phyloP scores from a whole-genome alignment of 2,329 filamentous ascomycete species.

The Trichoderma guizhouense region DNA sequence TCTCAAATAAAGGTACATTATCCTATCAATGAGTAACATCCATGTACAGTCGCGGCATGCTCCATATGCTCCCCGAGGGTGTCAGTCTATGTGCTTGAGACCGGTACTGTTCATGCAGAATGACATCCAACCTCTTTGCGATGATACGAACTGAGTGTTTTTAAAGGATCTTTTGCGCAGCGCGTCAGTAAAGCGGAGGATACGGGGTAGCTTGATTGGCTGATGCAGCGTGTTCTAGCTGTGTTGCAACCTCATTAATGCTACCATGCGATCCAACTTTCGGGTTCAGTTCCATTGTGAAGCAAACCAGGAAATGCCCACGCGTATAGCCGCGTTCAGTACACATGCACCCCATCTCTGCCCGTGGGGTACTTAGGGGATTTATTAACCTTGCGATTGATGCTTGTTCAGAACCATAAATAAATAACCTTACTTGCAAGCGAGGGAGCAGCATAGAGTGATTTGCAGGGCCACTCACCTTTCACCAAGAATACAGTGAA shows the following conservation, averaged over 20 bases:
- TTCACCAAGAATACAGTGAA: neutral
- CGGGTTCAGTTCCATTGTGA: neutral
- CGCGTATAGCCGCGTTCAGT: neutral
- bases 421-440: conserved; percentile 9
- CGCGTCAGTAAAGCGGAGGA: neutral
- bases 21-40: neutral
- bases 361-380: neutral
- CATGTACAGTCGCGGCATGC: neutral
- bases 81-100: neutral
- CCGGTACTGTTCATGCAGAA: neutral
- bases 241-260: neutral
- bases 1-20: neutral
- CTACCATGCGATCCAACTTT: neutral
- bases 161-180: neutral
- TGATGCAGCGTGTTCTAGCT: neutral
- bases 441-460: neutral
- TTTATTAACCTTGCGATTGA: neutral
- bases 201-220: neutral
- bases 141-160: neutral
- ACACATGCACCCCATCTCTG: neutral
- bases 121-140: neutral
- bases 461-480: too few species aligned
- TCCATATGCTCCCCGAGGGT: neutral
- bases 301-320: neutral
- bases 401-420: conserved; percentile 8